Evolutionary conservation across 1,284 basidiomycete species (phyloP).

Genomic region (Ganoderma sinense): DNA sequence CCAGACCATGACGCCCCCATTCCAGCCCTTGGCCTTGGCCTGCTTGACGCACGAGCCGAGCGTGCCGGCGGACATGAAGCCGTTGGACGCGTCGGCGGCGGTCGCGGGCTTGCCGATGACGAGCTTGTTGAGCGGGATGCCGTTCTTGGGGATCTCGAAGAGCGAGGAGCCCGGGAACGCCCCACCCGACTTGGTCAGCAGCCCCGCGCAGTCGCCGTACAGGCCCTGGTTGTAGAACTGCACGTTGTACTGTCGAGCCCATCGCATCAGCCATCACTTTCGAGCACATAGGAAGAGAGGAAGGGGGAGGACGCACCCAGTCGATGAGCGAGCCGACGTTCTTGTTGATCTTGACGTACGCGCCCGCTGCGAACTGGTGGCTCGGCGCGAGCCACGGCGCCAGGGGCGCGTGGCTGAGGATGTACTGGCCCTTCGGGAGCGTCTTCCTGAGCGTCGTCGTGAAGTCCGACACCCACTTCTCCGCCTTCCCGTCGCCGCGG

Average conservation of each 20-base stretch:
- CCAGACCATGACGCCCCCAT: conserved; percentile 42
- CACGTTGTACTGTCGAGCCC: conserved; percentile 48
- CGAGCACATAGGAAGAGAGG: conserved; percentile 8
- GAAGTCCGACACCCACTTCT: no score
- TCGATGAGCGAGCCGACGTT: no score
- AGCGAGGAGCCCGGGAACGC: conserved; percentile 41
- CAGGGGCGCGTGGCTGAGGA: conserved; percentile 48
- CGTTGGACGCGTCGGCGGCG: no score
- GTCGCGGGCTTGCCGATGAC: conserved; percentile 67
- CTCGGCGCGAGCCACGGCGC: no score
- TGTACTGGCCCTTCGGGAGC: conserved; percentile 44
- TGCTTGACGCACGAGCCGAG: conserved; percentile 61
- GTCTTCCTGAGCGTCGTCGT: conserved; percentile 45
- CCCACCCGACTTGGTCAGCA: conserved; percentile 48
- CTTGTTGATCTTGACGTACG: no score
- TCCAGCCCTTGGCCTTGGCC: conserved; percentile 64
- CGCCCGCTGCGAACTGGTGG: no score
- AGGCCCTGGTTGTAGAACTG: conserved; percentile 71
- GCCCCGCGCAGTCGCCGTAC: no score
- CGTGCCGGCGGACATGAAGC: conserved; percentile 58
- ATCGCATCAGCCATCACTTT: neutral
- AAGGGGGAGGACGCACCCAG: no score
- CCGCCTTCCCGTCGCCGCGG: conserved; percentile 44
- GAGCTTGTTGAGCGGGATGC: conserved; percentile 55
- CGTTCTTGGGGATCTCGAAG: conserved; percentile 66